A percentile compares a stretch with the other conserved stretches of the same genome.
Evolutionary conservation across 768 basidiomycete species (phyloP).

Genomic region (Porpolomopsis calyptriformis): DNA sequence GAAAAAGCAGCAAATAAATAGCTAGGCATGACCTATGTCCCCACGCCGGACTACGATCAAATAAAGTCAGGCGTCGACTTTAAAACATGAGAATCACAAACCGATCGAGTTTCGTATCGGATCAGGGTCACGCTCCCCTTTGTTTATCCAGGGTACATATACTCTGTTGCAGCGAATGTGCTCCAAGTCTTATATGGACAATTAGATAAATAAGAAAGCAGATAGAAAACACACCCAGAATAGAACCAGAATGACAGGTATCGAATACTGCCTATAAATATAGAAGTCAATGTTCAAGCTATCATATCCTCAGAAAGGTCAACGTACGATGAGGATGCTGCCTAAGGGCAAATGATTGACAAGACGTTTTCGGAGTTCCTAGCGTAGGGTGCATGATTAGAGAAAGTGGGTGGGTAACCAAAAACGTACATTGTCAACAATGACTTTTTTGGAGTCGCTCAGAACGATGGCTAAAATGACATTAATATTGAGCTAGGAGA

Average conservation of each 20-base stretch:
- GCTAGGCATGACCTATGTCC: not conserved
- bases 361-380: not conserved
- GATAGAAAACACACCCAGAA: not conserved
- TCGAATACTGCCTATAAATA: not conserved
- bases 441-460: not conserved
- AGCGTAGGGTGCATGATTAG: not conserved
- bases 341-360: not conserved
- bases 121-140: not conserved
- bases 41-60: not conserved
- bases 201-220: not conserved
- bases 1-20: too few species aligned
- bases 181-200: not conserved
- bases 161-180: not conserved
- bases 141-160: not conserved
- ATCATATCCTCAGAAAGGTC: not conserved
- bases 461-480: not conserved
- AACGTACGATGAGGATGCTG: not conserved
- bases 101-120: not conserved
- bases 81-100: not conserved
- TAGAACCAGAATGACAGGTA: not conserved
- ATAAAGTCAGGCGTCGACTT: not conserved
- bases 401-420: not conserved
- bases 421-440: not conserved
- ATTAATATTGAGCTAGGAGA: not conserved
- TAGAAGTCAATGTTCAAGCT: not conserved